Percentiles rank a stretch among this genome's conserved stretches.
phyloP scores from a whole-genome alignment of 331 rosid genomes.

The Rosa hybrid region DNA sequence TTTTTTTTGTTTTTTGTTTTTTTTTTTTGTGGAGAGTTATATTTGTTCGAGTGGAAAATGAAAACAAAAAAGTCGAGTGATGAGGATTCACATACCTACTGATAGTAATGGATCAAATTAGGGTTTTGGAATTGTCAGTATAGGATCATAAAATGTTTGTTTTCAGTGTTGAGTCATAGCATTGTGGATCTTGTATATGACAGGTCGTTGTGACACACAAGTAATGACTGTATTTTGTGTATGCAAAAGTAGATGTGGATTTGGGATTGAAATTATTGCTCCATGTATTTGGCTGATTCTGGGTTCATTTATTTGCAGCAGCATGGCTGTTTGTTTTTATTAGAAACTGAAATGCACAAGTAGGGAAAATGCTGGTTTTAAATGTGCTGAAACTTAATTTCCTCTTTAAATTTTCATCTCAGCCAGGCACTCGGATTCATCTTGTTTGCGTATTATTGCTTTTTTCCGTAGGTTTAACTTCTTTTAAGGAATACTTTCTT shows the following conservation, averaged over 20 bases:
- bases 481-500: neutral
- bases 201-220: neutral
- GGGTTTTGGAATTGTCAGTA: slow-evolving; percentile 9
- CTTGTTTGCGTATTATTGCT: neutral
- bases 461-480: neutral
- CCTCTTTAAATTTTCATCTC: neutral
- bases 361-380: neutral
- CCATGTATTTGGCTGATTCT: neutral
- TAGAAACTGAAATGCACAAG: neutral
- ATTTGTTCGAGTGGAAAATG: neutral
- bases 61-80: neutral
- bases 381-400: neutral
- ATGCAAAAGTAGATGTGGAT: neutral
- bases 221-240: neutral
- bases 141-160: neutral
- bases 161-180: neutral
- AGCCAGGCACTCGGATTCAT: neutral
- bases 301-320: neutral
- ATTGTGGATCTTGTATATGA: neutral
- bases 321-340: neutral
- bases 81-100: too few relatives aligned
- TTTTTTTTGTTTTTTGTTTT: neutral
- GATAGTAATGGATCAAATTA: neutral
- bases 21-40: neutral
- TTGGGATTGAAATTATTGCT: neutral